Base-by-base conservation (phyloP, 176 grass and related monocot species). In the Carex kokanica region DNA sequence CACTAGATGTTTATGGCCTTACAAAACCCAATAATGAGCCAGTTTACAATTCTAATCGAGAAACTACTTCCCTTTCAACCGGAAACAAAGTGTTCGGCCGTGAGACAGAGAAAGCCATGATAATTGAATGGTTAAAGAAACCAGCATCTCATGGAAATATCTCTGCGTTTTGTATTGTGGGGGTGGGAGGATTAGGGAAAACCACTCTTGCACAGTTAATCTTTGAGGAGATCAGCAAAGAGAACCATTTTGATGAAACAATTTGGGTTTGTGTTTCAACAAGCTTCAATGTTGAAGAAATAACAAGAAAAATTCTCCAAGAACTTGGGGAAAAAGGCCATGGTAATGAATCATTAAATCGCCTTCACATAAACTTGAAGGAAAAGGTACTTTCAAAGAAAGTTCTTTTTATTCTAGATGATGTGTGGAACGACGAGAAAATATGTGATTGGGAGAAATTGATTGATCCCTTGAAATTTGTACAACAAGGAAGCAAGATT, bases 391-490 rank as follows among this genome's bases (percentile, higher is more conserved):
- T 0, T 18, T 52, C 24, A 11, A 78, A 64, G 67, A 87, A 61
- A 53, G 11, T 86, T 79, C 55, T 86, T 51, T 25, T 86, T 36
- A 45, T 86, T 17, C 61, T 86, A 65, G 74, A 86, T 86, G 84
- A 86, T 81, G 84, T 81, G 1, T 83, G 81, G 81, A 70, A 83
- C 36, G 81, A 83, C 2, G 7, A 83, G 2, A 31, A 56, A 4
- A 59, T 18, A 7, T 18, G 36, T 70, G 40, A 80, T 25, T 86
- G 74, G 84, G 54, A 52, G 1, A 81, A 52, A 8, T 65, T 65
- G 43, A 8, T 86, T 18, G 57, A 32, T 3, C 45, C 72, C 32
- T 20, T 84, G 38, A 84, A 73, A 74, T 57, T 14, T 74, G 64
- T 55, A 56, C 15, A 72, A 74, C 11, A 67, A 41, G 84, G 75